phyloP scores from a whole-genome alignment of 345 rosid species.

The Populus pruinosa region DNA sequence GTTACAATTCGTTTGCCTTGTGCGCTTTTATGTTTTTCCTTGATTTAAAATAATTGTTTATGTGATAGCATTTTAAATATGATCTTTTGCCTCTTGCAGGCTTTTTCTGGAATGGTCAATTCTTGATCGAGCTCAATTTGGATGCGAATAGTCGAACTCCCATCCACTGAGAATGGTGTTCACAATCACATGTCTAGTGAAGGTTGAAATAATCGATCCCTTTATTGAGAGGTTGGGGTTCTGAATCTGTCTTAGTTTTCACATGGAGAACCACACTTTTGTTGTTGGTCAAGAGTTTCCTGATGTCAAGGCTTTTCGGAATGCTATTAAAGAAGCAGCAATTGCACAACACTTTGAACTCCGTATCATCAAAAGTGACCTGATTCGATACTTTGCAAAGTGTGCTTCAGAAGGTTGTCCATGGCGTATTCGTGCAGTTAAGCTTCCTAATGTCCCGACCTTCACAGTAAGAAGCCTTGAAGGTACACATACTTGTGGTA shows the following conservation, averaged over 20 bases:
- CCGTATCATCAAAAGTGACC: slow-evolving; percentile 48
- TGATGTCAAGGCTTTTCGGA: slow-evolving; percentile 55
- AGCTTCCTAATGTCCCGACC: slow-evolving; percentile 46
- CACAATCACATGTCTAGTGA: neutral
- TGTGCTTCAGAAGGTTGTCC: slow-evolving; percentile 60
- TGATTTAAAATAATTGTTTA: neutral
- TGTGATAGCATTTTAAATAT: neutral
- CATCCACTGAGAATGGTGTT: neutral
- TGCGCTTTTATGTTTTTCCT: neutral
- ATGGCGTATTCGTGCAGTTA: slow-evolving; percentile 54
- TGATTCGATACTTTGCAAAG: slow-evolving; percentile 50
- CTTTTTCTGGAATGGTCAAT: slow-evolving; percentile 5
- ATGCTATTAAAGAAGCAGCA: slow-evolving; percentile 52
- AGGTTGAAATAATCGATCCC: neutral
- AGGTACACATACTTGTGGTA: slow-evolving; percentile 48
- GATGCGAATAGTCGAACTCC: neutral
- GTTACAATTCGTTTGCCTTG: neutral
- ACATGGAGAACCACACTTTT: slow-evolving; percentile 40
- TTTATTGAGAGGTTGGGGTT: neutral
- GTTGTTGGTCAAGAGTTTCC: slow-evolving; percentile 54
- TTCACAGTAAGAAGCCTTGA: slow-evolving; percentile 53
- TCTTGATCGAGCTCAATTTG: neutral
- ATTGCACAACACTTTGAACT: slow-evolving; percentile 61
- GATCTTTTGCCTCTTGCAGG: slow-evolving; percentile 1
- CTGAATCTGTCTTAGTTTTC: slow-evolving; percentile 1